Evolutionary conservation across 306 rosid species (phyloP).

Genomic region (Sophora flavescens): DNA sequence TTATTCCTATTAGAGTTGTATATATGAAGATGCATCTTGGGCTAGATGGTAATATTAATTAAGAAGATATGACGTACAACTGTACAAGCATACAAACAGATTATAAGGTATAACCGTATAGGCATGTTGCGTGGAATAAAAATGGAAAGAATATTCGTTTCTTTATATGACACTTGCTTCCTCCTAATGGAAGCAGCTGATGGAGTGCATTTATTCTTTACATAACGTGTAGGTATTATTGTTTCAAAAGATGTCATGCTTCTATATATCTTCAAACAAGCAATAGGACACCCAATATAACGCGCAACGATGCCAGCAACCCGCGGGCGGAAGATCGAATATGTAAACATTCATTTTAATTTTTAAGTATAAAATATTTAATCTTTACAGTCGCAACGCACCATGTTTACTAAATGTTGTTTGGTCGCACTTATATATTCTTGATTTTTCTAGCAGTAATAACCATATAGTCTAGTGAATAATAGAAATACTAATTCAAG

Average conservation of each 20-base stretch:
- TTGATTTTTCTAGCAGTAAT: too few species aligned
- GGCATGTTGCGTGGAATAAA: slow-evolving; percentile 3
- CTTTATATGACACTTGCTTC: slow-evolving; percentile 28
- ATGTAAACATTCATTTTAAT: too few species aligned
- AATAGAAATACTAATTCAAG: too few species aligned
- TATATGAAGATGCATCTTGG: slow-evolving; percentile 10
- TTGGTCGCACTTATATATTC: too few species aligned
- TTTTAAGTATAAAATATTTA: too few species aligned
- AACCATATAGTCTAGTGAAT: too few species aligned
- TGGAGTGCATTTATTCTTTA: slow-evolving; percentile 41
- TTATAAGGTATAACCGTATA: not conserved
- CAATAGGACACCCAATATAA: not conserved
- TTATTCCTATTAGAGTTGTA: not conserved
- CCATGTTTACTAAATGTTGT: too few species aligned
- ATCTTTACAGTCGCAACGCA: too few species aligned
- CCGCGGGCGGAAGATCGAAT: too few species aligned
- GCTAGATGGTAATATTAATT: not conserved
- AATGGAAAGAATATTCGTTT: slow-evolving; percentile 37
- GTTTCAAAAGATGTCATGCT: slow-evolving; percentile 20
- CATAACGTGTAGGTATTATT: slow-evolving; percentile 42
- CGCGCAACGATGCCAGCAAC: too few species aligned
- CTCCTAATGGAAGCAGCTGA: slow-evolving; percentile 9
- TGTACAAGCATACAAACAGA: not conserved
- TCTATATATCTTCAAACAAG: not conserved
- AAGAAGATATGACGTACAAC: not conserved